Base-by-base conservation (phyloP, 129 eudicot species). In the Calendula officinalis region DNA sequence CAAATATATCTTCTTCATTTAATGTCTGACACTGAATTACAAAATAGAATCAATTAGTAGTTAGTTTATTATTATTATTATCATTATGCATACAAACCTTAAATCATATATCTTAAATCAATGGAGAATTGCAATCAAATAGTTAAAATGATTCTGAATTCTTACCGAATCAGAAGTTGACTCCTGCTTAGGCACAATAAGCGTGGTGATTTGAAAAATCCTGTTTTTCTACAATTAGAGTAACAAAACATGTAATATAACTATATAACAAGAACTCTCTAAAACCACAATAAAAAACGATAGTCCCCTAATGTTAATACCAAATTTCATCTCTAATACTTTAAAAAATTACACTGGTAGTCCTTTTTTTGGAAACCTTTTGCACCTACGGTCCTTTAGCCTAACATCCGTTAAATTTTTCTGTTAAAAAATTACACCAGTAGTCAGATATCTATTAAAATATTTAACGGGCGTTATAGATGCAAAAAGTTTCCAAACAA, bases 121-220 rank as follows among this genome's bases (percentile, higher is more conserved):
- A 48, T n/a, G 60, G n/a, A 42, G 59, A 56, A 45, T 53, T 30
- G 4, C 44, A 73, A 32, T 34, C 10, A 51, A 36, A 8, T 7
- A 46, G 12, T 7, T 69, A 8, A 30, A 27, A 71, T 62, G 44
- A 47, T 62, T 62, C 41, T 30, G 55, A 51, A 56, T 41, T 65
- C 87, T 82, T 77, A 92, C 98, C 68, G 96, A 92, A 70, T 92
- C 98, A 44, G 98, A 92, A 72, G 98, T 92, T 40, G 98, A 85
- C 76, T 92, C 96, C 78, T 92, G 98, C 85, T 92, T 88, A 4
- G 98, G 96, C 66, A 92, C 75, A 12, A 92, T 88, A 56, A 92
- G 88, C 3, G 96, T 79, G 40, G 95, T 88, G 51, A 92, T 85
- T 43, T 92, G 91, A 59, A 92, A 92, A 34, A 78, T 84, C 78